phyloP scores from a whole-genome alignment of 148 eudicot species.

The Arctostaphylos glauca region DNA sequence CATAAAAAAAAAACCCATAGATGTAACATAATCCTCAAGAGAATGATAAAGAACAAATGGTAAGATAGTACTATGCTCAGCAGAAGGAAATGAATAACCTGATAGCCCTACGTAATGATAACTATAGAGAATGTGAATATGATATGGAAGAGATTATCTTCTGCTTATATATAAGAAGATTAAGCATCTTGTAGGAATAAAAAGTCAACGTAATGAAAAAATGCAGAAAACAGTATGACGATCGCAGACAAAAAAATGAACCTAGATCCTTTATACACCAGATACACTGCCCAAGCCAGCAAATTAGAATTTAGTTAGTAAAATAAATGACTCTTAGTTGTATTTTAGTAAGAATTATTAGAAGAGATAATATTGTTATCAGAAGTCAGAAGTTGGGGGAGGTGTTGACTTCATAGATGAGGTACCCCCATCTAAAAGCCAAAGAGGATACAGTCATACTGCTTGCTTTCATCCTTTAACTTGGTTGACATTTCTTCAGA shows the following conservation, averaged over 20 bases:
- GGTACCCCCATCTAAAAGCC: neutral
- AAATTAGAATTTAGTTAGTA: neutral
- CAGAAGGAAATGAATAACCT: neutral
- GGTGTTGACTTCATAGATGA: slow-evolving; percentile 13
- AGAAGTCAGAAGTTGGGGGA: neutral
- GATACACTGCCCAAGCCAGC: neutral
- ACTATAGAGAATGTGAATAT: neutral
- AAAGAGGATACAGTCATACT: neutral
- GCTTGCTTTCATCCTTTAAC: neutral
- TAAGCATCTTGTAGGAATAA: neutral
- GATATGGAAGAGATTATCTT: neutral
- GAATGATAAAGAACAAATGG: neutral
- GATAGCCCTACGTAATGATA: neutral
- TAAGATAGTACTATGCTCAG: neutral
- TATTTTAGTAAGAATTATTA: neutral
- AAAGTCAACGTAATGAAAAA: slow-evolving; percentile 18
- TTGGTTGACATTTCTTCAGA: slow-evolving; percentile 1
- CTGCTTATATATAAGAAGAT: slow-evolving; percentile 7
- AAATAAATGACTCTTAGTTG: neutral
- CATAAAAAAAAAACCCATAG: neutral
- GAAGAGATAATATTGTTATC: slow-evolving; percentile 1
- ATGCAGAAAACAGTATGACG: neutral
- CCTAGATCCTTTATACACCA: slow-evolving; percentile 14
- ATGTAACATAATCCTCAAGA: neutral
- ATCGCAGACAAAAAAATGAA: slow-evolving; percentile 9